Evolutionary conservation across 1,284 basidiomycete species (phyloP), one percentile per base, ranked within the genome.

Genomic region (Pseudomicrostroma phylloplanum): DNA sequence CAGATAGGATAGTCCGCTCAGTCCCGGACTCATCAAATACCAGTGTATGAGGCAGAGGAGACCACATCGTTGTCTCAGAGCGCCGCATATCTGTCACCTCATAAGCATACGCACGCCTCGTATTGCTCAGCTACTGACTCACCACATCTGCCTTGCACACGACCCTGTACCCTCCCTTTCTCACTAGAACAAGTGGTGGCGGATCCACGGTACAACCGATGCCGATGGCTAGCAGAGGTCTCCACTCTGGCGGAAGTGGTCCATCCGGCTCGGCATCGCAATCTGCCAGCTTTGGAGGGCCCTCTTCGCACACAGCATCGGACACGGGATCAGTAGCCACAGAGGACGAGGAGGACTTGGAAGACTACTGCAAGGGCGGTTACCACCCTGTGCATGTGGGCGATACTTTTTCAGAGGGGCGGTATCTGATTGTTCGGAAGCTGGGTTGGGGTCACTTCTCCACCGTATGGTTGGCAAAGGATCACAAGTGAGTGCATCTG

Each of bases 371-470:
- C 60, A 72, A 73, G 43, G 90, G 90, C 49, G 89, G 89, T 49
- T 91, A 91, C 83, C 85, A 91, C 56, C 94, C 93, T 21, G 92
- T 97, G 58, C 88, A 93, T 80, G 92, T 98, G 67, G 94, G 93
- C 74, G 92, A 97, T 81, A 80, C 84, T 30, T 96, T 96, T 80
- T 91, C 89, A 61, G 87, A 91, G 68, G 89, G 86, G 9, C 83
- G 94, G 55, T 98, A 98, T 80, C 80, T 87, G 70, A 90, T 97
- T 72, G 92, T 96, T 62, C 83, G 94, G 67, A 98, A 98, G 81
- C 87, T 98, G 13, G 96, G 94, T 40, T 98, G 94, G 91, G 94
- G 96, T 51, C 96, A 98, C 81, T 98, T 98, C 81, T 81, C 80
- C 17, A 82, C 81, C 11, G 81, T 82, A 11, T 80, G 78, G 78